These are phyloP conservation scores for Nothopassalora personata DNA, from an alignment of 2,329 filamentous ascomycete species.

Conservation along the genomic window DNA sequence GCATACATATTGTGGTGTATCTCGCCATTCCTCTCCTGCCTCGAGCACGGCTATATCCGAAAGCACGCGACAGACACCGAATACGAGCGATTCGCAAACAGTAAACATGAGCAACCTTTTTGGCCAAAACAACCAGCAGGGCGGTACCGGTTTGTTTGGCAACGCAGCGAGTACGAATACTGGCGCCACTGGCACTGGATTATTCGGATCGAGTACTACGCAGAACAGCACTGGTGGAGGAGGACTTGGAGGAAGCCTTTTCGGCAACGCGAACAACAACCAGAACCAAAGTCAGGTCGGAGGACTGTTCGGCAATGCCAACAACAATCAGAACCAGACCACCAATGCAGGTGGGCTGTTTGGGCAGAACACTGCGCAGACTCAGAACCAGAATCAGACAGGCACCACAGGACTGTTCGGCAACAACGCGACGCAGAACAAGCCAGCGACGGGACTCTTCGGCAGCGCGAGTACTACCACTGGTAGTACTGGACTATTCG, in stretches of 20 bases:
- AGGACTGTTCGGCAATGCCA: slow-evolving; percentile 12
- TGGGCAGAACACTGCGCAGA: slow-evolving; percentile 21
- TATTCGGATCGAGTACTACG: slow-evolving; percentile 10
- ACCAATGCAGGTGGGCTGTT: slow-evolving; percentile 33
- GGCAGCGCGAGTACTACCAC: neutral
- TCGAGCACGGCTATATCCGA: neutral
- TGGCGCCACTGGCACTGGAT: neutral
- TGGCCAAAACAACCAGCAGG: neutral
- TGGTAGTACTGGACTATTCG: slow-evolving; percentile 18
- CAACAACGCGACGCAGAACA: neutral
- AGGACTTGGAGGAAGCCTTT: too few relatives aligned
- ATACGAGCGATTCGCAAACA: neutral
- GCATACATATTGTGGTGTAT: neutral
- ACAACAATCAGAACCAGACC: slow-evolving; percentile 13
- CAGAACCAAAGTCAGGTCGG: slow-evolving; percentile 9
- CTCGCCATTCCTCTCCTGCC: neutral
- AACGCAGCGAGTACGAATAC: slow-evolving; percentile 3
- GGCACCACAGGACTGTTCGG: slow-evolving; percentile 12
- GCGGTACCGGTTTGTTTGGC: slow-evolving; percentile 12
- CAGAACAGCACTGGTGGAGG: slow-evolving; percentile 11
- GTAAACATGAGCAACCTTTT: slow-evolving; percentile 4
- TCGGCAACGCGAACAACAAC: slow-evolving; percentile 5
- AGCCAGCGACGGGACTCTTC: slow-evolving; percentile 2
- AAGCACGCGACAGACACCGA: neutral
- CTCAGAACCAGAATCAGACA: slow-evolving; percentile 12